These are phyloP conservation scores for Fusarium lateritium DNA, from an alignment of 2,329 filamentous ascomycete genomes.

Conservation along the genomic window DNA sequence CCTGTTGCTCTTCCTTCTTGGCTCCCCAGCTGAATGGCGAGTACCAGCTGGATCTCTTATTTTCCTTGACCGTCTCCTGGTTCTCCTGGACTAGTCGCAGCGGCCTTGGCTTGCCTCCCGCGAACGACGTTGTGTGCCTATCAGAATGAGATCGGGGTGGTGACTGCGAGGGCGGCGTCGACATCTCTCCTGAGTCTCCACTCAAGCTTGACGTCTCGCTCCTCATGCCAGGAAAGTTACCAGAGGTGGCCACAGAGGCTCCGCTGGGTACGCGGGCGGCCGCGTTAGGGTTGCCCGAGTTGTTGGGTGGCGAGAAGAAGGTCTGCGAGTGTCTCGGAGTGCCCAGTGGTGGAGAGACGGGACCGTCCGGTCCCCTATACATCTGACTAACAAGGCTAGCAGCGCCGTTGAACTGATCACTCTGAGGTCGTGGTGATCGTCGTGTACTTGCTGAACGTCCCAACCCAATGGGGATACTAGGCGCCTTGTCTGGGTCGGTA, in stretches of 20 bases:
- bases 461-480: conserved; percentile 79
- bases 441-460: conserved; percentile 69
- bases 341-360: conserved; percentile 71
- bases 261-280: conserved; percentile 67
- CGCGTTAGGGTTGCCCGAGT: conserved; percentile 66
- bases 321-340: conserved; percentile 73
- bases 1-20: conserved; percentile 65
- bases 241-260: conserved; percentile 62
- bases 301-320: conserved; percentile 70
- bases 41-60: conserved; percentile 75
- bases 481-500: conserved; percentile 80
- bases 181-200: conserved; percentile 73
- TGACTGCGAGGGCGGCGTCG: conserved; percentile 66
- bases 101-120: conserved; percentile 83
- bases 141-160: conserved; percentile 67
- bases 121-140: conserved; percentile 69
- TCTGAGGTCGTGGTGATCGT: conserved; percentile 69
- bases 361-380: conserved; percentile 81
- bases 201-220: conserved; percentile 76
- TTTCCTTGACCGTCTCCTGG: conserved; percentile 63
- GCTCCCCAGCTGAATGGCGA: conserved; percentile 69
- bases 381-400: conserved; percentile 89
- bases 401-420: conserved; percentile 74
- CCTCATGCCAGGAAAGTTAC: conserved; percentile 81
- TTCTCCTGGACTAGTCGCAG: conserved; percentile 90